These are phyloP conservation scores for Boeremia exigua DNA, from an alignment of 2,329 filamentous ascomycete species.

Conservation along the genomic window DNA sequence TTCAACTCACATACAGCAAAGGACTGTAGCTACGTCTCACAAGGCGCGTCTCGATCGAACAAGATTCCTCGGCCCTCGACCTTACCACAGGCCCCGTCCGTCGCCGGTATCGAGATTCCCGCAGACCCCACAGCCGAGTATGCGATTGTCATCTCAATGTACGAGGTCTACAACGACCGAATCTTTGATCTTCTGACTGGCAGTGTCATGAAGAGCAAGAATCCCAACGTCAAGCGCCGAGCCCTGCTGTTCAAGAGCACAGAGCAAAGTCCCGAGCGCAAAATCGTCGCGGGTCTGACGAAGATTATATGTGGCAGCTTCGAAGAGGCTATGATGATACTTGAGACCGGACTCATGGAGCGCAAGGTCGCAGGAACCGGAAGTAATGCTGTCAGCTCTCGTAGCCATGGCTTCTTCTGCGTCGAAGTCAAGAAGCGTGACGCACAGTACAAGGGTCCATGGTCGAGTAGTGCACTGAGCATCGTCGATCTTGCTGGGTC, in stretches of 20 bases:
- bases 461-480: constrained; percentile 80
- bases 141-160: constrained; percentile 92
- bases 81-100: constrained; percentile 75
- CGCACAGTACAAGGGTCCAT: constrained; percentile 63
- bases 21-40: constrained; percentile 64
- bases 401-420: constrained; percentile 95
- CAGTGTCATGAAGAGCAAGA: constrained; percentile 62
- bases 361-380: constrained; percentile 87
- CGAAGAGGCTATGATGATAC: constrained; percentile 83
- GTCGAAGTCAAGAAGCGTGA: constrained; percentile 89
- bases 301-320: constrained; percentile 87
- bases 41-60: constrained; percentile 59
- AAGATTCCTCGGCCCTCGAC: constrained; percentile 72
- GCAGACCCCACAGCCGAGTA: constrained; percentile 78
- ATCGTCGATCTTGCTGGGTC: constrained; percentile 94
- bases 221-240: constrained; percentile 65
- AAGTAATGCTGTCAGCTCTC: constrained; percentile 89
- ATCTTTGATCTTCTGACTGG: constrained; percentile 89
- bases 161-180: constrained; percentile 97
- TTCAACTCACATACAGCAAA: constrained; percentile 45
- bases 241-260: constrained; percentile 91
- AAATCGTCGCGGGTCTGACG: constrained; percentile 87
- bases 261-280: constrained; percentile 85
- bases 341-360: constrained; percentile 88
- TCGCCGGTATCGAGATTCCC: constrained; percentile 71